phyloP scores from a whole-genome alignment of 257 asterid species.

The Phtheirospermum japonicum region DNA sequence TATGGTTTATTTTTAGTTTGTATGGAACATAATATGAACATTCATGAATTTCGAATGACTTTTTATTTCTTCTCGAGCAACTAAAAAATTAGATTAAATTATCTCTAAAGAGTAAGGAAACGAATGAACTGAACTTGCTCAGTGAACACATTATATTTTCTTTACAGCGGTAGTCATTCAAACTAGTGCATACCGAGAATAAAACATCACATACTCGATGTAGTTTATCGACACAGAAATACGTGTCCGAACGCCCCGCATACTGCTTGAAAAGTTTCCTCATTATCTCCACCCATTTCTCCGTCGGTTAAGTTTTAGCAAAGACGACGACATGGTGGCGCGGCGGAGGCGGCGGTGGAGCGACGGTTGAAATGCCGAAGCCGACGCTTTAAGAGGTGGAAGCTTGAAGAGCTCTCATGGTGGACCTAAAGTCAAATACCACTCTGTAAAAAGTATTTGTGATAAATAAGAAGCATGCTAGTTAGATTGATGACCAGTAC shows the following conservation, averaged over 20 bases:
- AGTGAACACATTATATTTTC: neutral
- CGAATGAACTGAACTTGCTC: too few relatives aligned
- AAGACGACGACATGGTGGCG: conserved; percentile 37
- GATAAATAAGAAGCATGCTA: too few relatives aligned
- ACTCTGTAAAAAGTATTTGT: too few relatives aligned
- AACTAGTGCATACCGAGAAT: conserved; percentile 21
- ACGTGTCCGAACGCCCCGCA: conserved; percentile 82
- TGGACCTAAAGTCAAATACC: too few relatives aligned
- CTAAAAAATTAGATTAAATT: too few relatives aligned
- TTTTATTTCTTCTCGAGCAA: too few relatives aligned
- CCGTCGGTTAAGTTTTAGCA: conserved; percentile 79
- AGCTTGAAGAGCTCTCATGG: conserved; percentile 74
- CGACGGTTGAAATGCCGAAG: conserved; percentile 45
- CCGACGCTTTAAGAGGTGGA: conserved; percentile 65
- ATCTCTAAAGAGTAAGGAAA: too few relatives aligned
- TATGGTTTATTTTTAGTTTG: too few relatives aligned
- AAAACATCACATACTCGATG: conserved; percentile 55
- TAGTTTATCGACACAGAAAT: conserved; percentile 86
- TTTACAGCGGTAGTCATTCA: conserved; percentile 17
- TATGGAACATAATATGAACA: too few relatives aligned
- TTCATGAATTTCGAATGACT: too few relatives aligned
- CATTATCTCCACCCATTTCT: conserved; percentile 90
- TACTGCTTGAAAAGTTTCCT: conserved; percentile 99
- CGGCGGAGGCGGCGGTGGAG: conserved; percentile 40
- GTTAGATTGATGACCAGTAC: too few relatives aligned